Evolutionary conservation across 202 grass and related monocot species (phyloP).

Genomic region (Cymbopogon flexuosus): DNA sequence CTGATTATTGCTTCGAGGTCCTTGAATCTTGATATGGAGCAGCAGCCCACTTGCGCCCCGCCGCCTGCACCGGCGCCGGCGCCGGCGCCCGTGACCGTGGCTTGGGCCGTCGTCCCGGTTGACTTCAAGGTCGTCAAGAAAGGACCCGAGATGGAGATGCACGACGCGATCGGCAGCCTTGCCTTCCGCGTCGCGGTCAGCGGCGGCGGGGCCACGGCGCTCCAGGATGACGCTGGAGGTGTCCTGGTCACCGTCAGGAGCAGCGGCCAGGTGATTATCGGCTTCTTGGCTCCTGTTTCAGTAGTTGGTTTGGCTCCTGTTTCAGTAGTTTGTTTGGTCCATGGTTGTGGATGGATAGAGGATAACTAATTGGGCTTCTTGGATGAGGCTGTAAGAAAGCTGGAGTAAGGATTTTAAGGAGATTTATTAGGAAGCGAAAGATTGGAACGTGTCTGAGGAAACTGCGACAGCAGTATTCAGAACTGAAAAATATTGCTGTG

Average conservation of each 20-base stretch:
- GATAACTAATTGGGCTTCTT: background rate
- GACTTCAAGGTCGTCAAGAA: conserved; percentile 64
- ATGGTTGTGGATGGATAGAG: background rate
- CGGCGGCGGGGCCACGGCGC: conserved; percentile 14
- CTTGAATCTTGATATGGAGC: conserved; percentile 25
- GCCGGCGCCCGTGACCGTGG: conserved; percentile 21
- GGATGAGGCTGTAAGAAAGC: background rate
- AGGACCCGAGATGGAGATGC: conserved; percentile 41
- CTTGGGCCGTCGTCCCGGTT: conserved; percentile 45
- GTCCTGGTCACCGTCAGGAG: conserved; percentile 46
- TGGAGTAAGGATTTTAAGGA: background rate
- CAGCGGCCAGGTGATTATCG: conserved; percentile 32
- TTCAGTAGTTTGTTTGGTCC: too few relatives aligned
- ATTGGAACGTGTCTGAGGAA: background rate
- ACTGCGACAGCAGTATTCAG: background rate
- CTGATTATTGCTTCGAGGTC: background rate
- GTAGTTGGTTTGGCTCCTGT: too few relatives aligned
- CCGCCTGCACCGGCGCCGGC: background rate
- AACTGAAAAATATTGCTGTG: background rate
- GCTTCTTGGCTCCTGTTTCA: background rate
- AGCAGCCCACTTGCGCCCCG: background rate
- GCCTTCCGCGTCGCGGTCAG: conserved; percentile 34
- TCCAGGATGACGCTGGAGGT: conserved; percentile 50
- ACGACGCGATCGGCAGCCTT: conserved; percentile 44
- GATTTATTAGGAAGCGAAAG: background rate